Percentiles rank a stretch among this genome's conserved stretches.
These are phyloP conservation scores for Quercus agrifolia DNA, from an alignment of 306 rosid species.

Conservation along the genomic window DNA sequence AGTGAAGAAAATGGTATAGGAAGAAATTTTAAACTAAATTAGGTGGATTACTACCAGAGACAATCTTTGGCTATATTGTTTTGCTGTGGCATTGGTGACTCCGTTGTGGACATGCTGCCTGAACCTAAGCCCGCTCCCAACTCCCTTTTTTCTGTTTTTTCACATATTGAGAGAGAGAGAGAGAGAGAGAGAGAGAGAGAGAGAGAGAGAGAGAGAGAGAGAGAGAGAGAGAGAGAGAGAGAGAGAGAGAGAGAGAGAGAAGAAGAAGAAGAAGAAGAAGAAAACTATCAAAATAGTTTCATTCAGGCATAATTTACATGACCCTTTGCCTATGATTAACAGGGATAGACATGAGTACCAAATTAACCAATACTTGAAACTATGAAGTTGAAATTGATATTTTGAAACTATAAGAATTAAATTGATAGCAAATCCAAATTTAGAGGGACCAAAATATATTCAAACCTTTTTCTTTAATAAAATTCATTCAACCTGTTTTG, in stretches of 20 bases:
- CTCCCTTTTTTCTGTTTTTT: no score
- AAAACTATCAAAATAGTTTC: not conserved
- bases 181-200: no score
- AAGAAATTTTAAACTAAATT: not conserved
- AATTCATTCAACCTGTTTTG: not conserved
- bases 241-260: no score
- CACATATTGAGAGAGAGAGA: no score
- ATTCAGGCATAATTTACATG: not conserved
- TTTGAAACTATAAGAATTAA: not conserved
- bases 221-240: no score
- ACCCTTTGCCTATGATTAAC: not conserved
- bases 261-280: no score
- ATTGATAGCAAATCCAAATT: not conserved
- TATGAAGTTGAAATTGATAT: not conserved
- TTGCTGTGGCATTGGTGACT: not conserved
- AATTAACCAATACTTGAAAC: not conserved
- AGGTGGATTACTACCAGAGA: not conserved
- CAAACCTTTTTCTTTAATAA: not conserved
- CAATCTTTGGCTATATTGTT: not conserved
- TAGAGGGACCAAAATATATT: not conserved
- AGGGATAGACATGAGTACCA: not conserved
- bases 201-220: no score
- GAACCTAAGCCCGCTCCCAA: no score
- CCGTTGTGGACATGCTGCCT: not conserved
- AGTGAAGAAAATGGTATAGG: not conserved